Evolutionary conservation across 169 alveolate species (phyloP).

Genomic region (Eimeria necatrix): DNA sequence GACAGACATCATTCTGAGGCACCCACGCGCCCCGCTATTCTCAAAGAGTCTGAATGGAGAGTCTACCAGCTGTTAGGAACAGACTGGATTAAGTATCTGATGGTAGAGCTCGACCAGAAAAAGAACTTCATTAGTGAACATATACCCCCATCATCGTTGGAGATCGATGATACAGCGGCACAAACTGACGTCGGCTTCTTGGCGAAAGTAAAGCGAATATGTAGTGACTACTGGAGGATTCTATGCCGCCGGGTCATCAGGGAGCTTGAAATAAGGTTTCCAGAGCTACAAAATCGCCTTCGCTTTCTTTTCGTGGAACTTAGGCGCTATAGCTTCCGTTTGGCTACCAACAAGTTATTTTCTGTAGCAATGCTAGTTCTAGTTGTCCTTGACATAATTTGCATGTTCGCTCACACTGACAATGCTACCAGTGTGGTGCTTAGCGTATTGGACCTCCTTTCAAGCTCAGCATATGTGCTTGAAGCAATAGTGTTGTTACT

Average conservation of each 20-base stretch:
- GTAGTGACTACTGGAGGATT: not conserved
- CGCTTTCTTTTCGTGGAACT: not conserved
- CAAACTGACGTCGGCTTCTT: not conserved
- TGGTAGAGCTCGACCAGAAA: conserved; percentile 45
- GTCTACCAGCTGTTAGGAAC: conserved; percentile 75
- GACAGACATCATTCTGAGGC: conserved; percentile 33
- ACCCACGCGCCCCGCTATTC: conserved; percentile 61
- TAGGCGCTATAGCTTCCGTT: not conserved
- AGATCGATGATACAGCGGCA: not conserved
- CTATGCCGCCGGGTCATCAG: not conserved
- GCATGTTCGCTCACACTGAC: conserved; percentile 35
- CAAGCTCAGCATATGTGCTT: conserved; percentile 21
- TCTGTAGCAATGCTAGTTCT: conserved; percentile 37
- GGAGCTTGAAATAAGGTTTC: conserved; percentile 44
- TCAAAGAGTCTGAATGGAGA: conserved; percentile 70
- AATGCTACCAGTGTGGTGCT: not conserved
- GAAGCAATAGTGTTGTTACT: conserved; percentile 58
- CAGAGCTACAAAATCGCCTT: not conserved
- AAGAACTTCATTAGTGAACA: not conserved
- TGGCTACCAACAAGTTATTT: conserved; percentile 31
- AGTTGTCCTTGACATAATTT: conserved; percentile 36
- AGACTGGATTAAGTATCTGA: conserved; percentile 77
- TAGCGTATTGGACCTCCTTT: not conserved
- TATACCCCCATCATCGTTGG: not conserved
- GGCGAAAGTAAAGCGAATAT: not conserved